Percentiles rank a stretch among this genome's conserved stretches.
These are phyloP conservation scores for Castanospermum australe DNA, from an alignment of 306 rosid genomes.

Conservation along the genomic window DNA sequence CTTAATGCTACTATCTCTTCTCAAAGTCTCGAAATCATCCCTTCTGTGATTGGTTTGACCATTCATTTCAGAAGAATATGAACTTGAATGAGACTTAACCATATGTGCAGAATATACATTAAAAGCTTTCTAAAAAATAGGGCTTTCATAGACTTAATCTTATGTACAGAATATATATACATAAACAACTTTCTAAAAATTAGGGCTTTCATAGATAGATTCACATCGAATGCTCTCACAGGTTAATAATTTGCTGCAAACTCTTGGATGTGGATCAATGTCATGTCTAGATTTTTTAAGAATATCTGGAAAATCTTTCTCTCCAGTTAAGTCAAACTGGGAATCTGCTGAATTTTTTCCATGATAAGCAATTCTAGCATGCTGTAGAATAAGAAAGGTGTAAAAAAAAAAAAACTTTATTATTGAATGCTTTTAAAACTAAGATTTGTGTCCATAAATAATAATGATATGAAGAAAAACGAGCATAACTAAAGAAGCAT, in stretches of 20 bases:
- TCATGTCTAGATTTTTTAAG: constrained; percentile 33
- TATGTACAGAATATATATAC: constrained; percentile 51
- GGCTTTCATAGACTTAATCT: constrained; percentile 36
- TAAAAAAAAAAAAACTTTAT: no score
- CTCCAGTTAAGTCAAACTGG: constrained; percentile 20
- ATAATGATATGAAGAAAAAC: no score
- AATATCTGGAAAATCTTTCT: constrained; percentile 25
- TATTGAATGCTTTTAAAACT: no score
- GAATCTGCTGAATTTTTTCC: constrained; percentile 27
- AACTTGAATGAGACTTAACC: no score
- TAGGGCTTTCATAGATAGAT: constrained; percentile 39
- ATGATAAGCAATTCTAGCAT: constrained; percentile 21
- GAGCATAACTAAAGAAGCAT: no score
- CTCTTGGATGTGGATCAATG: constrained; percentile 26
- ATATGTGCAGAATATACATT: constrained; percentile 35
- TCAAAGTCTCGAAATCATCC: constrained; percentile 23
- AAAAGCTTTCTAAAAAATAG: no score
- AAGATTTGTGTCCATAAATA: no score
- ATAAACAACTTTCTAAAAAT: constrained; percentile 62
- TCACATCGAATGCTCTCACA: constrained; percentile 22
- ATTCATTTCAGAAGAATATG: no score
- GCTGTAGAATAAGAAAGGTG: constrained; percentile 29
- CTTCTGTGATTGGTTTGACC: no score
- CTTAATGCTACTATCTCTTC: constrained; percentile 23
- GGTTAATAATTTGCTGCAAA: constrained; percentile 17